Base-by-base conservation (phyloP, 371 early-diverging fungal species). In the Rhizopus delemar region DNA sequence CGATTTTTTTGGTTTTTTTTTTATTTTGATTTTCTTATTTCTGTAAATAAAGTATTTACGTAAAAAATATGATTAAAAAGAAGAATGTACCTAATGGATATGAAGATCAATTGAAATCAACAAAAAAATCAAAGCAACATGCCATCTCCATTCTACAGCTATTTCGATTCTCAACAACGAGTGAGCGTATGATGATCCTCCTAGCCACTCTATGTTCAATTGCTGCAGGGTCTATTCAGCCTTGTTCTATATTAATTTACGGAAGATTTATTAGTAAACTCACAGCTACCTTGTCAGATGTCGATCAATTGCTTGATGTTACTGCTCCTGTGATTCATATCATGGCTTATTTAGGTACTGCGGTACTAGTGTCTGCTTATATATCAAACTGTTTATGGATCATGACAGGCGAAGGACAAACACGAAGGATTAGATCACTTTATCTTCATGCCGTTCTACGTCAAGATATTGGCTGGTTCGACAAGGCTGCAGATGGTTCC, bases 391-490 rank as follows among this genome's bases (percentile, higher is more conserved):
- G 63, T 38, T 61, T 69, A 32, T 78, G 78, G 78, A 57, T 74
- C 16, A 32, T 70, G 3, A 68, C 72, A 9, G 77, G 70, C 3
- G 69, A 65, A 35, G 63, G 59, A n/a, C 69, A 69, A 53, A 63
- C 70, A 5, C 63, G 73, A 16, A 58, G 73, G n/a, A 78, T 78
- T n/a, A 62, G 75, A 59, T 45, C 45, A 15, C n/a, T 45, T 4
- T 92, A 87, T 45, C 80, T 93, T 50, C 76, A 75, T 39, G 71
- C 93, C 0, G 75, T 93, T 32, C 66, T 97, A 32, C 83, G 88
- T 6, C 95, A 96, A 71, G 91, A 96, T 31, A 84, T 92, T 52
- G 84, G 82, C 12, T 97, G 90, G 88, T 95, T 93, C 63, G 98
- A 97, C 60, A 66, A 73, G 8, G 69, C 79, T 22, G 75, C 78